Evolutionary conservation across 345 rosid genomes (phyloP).

Genomic region (Crucihimalaya himalaica): DNA sequence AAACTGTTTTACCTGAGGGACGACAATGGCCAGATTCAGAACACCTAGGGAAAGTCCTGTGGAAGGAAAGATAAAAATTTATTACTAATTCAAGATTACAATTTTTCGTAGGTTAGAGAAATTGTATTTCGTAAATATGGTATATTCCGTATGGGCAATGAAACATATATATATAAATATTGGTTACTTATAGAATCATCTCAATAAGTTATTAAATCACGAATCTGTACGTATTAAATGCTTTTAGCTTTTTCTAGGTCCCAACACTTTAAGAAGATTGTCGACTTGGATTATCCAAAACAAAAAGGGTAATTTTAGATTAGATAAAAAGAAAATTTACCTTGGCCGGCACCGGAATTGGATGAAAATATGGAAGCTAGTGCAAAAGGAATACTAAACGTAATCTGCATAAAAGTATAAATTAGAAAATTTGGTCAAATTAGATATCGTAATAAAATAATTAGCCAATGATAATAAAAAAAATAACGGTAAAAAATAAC

Average conservation of each 20-base stretch:
- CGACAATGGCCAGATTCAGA: constrained; percentile 40
- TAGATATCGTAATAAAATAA: not conserved
- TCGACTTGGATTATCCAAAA: constrained; percentile 35
- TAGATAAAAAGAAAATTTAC: constrained; percentile 38
- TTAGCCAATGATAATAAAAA: not conserved
- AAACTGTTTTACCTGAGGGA: constrained; percentile 37
- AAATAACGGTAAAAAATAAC: not conserved
- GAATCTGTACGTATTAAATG: constrained; percentile 21
- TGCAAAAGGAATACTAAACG: constrained; percentile 84
- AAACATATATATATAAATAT: not conserved
- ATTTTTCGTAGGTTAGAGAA: not conserved
- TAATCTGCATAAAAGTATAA: constrained; percentile 57
- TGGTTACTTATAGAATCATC: constrained; percentile 27
- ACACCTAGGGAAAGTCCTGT: constrained; percentile 43
- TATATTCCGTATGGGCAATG: constrained; percentile 6
- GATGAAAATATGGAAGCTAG: constrained; percentile 80
- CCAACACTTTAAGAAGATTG: constrained; percentile 33
- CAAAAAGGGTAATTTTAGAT: constrained; percentile 5
- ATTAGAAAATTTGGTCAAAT: not conserved
- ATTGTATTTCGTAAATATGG: not conserved
- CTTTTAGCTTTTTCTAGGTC: constrained; percentile 13
- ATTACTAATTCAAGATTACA: not conserved
- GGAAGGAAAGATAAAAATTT: not conserved
- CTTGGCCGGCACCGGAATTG: constrained; percentile 79
- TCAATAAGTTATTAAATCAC: constrained; percentile 24